Conservation (phyloP, 1,139 yeast species). For the Taiozyma sp. region DNA sequence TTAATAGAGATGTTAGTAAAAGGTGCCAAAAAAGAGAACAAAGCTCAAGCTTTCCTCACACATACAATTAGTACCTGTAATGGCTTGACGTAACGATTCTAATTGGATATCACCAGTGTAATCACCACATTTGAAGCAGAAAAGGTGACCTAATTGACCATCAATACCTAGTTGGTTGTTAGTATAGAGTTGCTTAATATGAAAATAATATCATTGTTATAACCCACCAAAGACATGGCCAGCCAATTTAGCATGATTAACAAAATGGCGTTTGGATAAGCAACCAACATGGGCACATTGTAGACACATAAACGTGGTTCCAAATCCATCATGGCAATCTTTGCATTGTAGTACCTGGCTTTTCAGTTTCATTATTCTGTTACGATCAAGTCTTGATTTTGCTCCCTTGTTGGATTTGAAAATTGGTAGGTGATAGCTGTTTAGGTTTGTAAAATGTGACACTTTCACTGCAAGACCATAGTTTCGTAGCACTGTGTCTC, state of each 20-base stretch:
- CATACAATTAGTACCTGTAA: not conserved
- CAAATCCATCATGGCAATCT: slow-evolving; percentile 33
- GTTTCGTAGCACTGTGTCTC: slow-evolving; percentile 50
- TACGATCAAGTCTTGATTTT: slow-evolving; percentile 32
- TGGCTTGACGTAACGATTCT: slow-evolving; percentile 43
- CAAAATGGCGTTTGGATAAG: slow-evolving; percentile 50
- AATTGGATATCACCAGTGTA: slow-evolving; percentile 57
- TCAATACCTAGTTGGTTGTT: slow-evolving; percentile 35
- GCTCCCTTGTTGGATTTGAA: slow-evolving; percentile 10
- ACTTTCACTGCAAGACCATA: slow-evolving; percentile 54
- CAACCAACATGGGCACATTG: slow-evolving; percentile 87
- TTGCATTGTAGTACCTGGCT: slow-evolving; percentile 43
- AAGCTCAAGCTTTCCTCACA: not conserved
- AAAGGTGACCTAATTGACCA: slow-evolving; percentile 50
- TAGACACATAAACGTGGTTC: slow-evolving; percentile 55
- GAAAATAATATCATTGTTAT: slow-evolving; percentile 6
- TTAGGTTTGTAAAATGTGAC: slow-evolving; percentile 28
- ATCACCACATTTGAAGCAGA: slow-evolving; percentile 74
- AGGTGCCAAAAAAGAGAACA: no score
- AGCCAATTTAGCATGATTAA: slow-evolving; percentile 50
- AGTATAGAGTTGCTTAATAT: not conserved
- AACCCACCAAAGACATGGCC: slow-evolving; percentile 68
- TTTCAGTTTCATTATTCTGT: slow-evolving; percentile 35
- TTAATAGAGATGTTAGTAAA: slow-evolving; percentile 4
- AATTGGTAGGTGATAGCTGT: slow-evolving; percentile 21